Conservation (phyloP, 169 alveolate genomes). For the Cryptosporidium viatorum region DNA sequence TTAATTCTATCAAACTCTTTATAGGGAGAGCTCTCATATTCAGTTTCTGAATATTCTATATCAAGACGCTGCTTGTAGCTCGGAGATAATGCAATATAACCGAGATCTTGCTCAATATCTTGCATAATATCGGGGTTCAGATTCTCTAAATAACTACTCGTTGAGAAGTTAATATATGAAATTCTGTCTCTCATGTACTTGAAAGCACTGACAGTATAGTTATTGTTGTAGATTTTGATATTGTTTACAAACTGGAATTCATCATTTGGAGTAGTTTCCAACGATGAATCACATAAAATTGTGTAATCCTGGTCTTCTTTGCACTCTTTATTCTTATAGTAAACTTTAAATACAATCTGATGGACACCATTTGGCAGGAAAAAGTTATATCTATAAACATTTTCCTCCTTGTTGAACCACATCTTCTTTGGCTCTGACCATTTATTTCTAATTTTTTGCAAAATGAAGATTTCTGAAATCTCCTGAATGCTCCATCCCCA, state of each 20-base stretch:
- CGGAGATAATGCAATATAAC: conserved; percentile 49
- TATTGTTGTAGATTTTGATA: background rate
- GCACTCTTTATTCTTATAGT: background rate
- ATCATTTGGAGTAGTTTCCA: conserved; percentile 38
- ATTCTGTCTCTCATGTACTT: conserved; percentile 35
- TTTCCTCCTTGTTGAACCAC: conserved; percentile 34
- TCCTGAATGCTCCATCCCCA: conserved; percentile 54
- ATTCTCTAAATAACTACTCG: background rate
- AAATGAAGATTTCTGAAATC: conserved; percentile 9
- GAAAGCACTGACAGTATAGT: conserved; percentile 32
- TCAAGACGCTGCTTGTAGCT: conserved; percentile 11
- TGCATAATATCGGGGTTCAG: background rate
- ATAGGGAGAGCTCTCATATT: background rate
- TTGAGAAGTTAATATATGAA: background rate
- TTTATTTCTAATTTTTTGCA: background rate
- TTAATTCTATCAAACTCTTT: background rate
- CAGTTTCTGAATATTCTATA: background rate
- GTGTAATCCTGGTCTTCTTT: background rate
- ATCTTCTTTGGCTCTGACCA: conserved; percentile 68
- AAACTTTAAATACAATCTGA: conserved; percentile 40
- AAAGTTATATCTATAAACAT: conserved; percentile 18
- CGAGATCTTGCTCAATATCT: conserved; percentile 1
- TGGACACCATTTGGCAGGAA: conserved; percentile 40
- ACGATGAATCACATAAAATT: conserved; percentile 40
- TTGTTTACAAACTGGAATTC: conserved; percentile 43